Percentiles rank a stretch among this genome's conserved stretches.
These are phyloP conservation scores for Sporothrix sp. DNA, from an alignment of 2,329 filamentous ascomycete species.

Conservation along the genomic window DNA sequence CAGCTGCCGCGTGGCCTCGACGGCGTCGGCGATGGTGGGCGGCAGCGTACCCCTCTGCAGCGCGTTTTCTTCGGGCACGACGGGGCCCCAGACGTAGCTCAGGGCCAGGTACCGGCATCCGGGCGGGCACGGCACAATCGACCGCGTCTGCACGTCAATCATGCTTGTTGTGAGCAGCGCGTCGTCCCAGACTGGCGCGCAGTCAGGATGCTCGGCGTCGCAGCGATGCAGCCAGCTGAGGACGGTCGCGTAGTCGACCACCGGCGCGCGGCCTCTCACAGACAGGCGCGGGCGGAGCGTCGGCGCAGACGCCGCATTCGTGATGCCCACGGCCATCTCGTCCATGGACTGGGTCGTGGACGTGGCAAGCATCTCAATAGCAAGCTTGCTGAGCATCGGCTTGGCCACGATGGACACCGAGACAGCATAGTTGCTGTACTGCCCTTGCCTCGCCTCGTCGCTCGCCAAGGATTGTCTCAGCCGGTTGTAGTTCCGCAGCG, in stretches of 20 bases:
- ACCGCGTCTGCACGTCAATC: conserved; percentile 3
- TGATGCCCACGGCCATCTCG: not conserved
- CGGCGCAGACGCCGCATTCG: not conserved
- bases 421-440: not conserved
- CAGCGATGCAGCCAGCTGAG: conserved; percentile 20
- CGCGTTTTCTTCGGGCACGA: not conserved
- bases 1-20: conserved; percentile 4
- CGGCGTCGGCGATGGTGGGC: conserved; percentile 11
- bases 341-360: not conserved
- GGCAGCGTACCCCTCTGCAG: conserved; percentile 3
- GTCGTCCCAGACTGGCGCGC: not conserved
- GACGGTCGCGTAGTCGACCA: not conserved
- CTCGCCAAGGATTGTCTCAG: not conserved
- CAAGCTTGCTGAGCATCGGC: not conserved
- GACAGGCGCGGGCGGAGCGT: not conserved
- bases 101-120: conserved; percentile 8
- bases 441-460: not conserved
- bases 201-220: conserved; percentile 1
- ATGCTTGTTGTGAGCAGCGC: not conserved
- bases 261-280: not conserved
- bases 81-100: conserved; percentile 13
- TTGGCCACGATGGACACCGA: not conserved
- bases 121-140: not conserved
- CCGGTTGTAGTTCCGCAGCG: conserved; percentile 2
- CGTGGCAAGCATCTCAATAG: not conserved